Conservation (phyloP, 2,329 filamentous ascomycete species). For the Stemphylium vesicarium region DNA sequence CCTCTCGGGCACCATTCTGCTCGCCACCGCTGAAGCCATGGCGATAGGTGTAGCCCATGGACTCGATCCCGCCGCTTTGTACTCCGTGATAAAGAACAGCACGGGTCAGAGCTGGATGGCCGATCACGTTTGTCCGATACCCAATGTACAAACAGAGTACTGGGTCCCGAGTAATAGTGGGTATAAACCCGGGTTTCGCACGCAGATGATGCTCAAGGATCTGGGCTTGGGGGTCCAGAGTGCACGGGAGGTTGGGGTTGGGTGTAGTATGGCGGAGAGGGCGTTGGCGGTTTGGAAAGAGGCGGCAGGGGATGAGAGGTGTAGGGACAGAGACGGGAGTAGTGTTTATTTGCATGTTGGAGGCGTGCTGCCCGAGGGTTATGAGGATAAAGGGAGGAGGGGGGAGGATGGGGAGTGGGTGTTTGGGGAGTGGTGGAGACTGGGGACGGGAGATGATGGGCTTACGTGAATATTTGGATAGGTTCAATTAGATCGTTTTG, state of each 20-base stretch:
- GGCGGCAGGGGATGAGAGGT: constrained; percentile 32
- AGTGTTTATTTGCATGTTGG: constrained; percentile 43
- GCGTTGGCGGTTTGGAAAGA: constrained; percentile 36
- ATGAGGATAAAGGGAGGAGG: constrained; percentile 36
- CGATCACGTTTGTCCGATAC: constrained; percentile 43
- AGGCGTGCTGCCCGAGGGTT: constrained; percentile 30
- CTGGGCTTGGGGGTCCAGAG: constrained; percentile 38
- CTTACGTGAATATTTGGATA: no score
- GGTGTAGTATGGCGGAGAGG: constrained; percentile 36
- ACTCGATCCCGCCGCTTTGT: constrained; percentile 35
- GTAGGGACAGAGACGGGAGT: constrained; percentile 39
- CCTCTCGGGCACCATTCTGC: constrained; percentile 38
- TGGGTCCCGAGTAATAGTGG: constrained; percentile 44
- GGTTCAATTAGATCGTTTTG: no score
- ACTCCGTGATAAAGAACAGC: constrained; percentile 37
- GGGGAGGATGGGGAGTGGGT: constrained; percentile 33
- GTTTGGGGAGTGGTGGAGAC: constrained; percentile 24
- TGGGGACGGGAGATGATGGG: no score
- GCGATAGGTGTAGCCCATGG: constrained; percentile 41
- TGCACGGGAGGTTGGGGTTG: constrained; percentile 34
- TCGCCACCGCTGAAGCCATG: constrained; percentile 42
- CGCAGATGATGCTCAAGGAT: constrained; percentile 47
- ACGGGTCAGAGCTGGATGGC: constrained; percentile 46
- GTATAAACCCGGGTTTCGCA: constrained; percentile 43
- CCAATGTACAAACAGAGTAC: constrained; percentile 35